These are phyloP conservation scores for Aspergillus caelatus DNA, from an alignment of 2,329 filamentous ascomycete species.

Conservation along the genomic window DNA sequence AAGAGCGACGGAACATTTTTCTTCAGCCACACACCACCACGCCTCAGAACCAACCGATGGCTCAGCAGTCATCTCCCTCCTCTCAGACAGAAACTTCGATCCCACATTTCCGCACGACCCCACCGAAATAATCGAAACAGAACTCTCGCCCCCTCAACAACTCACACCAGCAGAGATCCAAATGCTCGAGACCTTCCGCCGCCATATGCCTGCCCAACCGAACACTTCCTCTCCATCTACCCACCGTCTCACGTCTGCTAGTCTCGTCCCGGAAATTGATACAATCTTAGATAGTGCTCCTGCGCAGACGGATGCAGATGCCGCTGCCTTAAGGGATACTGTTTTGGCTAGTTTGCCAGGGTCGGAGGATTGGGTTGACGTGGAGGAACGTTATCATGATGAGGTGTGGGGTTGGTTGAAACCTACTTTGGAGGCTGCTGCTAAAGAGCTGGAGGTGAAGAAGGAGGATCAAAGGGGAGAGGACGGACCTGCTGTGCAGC, in stretches of 20 bases:
- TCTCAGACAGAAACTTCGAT: conserved; percentile 38
- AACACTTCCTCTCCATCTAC: background rate
- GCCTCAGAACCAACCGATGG: conserved; percentile 38
- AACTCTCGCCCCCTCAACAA: conserved; percentile 21
- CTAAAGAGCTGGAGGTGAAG: conserved; percentile 54
- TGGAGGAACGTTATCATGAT: conserved; percentile 50
- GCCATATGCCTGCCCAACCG: conserved; percentile 15
- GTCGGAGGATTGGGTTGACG: conserved; percentile 35
- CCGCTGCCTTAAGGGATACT: conserved; percentile 30
- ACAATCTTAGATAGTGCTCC: conserved; percentile 32
- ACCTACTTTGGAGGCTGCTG: conserved; percentile 59
- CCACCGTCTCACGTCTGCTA: conserved; percentile 29
- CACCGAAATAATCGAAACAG: conserved; percentile 25
- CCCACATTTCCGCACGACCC: conserved; percentile 32
- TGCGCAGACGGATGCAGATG: conserved; percentile 10
- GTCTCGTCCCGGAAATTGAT: conserved; percentile 39
- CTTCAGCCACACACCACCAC: conserved; percentile 17
- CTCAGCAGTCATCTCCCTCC: conserved; percentile 44
- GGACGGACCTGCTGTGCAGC: conserved; percentile 40
- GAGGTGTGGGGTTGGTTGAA: conserved; percentile 70
- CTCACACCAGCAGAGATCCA: conserved; percentile 31
- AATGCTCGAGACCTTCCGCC: conserved; percentile 37
- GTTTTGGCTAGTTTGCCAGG: conserved; percentile 35
- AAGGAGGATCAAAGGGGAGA: conserved; percentile 17
- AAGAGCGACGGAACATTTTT: conserved; percentile 4